These are phyloP conservation scores for Pterulicium gracile DNA, from an alignment of 1,284 basidiomycete genomes.

Conservation along the genomic window DNA sequence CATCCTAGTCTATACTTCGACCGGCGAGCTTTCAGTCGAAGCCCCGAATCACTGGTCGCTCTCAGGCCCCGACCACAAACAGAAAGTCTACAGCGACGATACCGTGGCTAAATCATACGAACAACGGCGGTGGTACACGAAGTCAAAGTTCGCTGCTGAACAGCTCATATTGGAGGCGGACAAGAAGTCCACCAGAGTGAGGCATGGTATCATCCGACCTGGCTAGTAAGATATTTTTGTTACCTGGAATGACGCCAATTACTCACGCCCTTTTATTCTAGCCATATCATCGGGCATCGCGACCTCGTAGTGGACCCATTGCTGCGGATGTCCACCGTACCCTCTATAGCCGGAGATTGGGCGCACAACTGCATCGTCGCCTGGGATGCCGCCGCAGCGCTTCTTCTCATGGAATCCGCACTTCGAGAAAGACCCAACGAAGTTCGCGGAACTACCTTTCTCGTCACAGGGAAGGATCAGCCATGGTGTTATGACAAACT, in stretches of 20 bases:
- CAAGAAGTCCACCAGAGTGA: constrained; percentile 12
- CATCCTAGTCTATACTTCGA: constrained; percentile 22
- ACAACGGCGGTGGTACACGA: constrained; percentile 18
- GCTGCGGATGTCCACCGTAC: constrained; percentile 16
- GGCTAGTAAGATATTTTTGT: constrained; percentile 17
- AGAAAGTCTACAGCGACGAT: constrained; percentile 19
- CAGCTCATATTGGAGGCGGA: constrained; percentile 20
- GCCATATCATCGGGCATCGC: constrained; percentile 23
- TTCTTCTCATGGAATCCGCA: constrained; percentile 20
- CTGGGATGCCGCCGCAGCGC: constrained; percentile 25
- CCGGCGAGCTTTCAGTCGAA: constrained; percentile 16
- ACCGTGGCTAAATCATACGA: constrained; percentile 11
- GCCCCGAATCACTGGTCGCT: constrained; percentile 17
- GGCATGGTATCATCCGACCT: constrained; percentile 21
- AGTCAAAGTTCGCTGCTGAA: constrained; percentile 21
- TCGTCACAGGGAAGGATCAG: constrained; percentile 20
- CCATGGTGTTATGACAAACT: constrained; percentile 20
- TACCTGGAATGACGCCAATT: constrained; percentile 1
- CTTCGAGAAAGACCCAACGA: constrained; percentile 15
- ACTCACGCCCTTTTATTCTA: constrained; percentile 8
- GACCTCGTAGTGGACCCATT: constrained; percentile 21
- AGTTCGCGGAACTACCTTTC: constrained; percentile 20
- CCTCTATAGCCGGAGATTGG: constrained; percentile 20
- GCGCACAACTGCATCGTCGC: constrained; percentile 20
- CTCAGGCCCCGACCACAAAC: constrained; percentile 9